Evolutionary conservation across 768 basidiomycete genomes (phyloP), one percentile per base, ranked within the genome.

Genomic region (Kwoniella dendrophila): DNA sequence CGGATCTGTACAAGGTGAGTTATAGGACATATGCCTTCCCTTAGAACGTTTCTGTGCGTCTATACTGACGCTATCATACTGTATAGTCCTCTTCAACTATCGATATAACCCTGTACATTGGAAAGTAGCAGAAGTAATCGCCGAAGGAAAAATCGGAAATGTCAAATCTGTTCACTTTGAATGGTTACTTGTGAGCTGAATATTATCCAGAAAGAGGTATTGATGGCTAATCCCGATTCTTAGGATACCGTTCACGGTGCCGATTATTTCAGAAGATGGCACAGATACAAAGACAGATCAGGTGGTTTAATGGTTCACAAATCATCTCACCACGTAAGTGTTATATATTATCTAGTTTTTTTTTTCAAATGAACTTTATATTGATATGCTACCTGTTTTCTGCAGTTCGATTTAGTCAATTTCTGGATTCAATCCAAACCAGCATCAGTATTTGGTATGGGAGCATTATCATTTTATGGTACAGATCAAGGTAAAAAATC

Each of bases 251-350:
- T 83, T 7, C 83, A 84, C 64, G 83, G 83, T 32, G 82, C 83
- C 6, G 83, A 84, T 71, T 84, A 83, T 70, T 83, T 83, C 75
- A 74, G 82, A n/a, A 79, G 83, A 36, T 84, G 83, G 83, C 83
- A 83, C 65, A 73, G 81, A 10, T 80, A 82, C 69, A 74, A 74
- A 67, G 68, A 74, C 63, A 62, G 51, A 43, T 71, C 69, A 1
- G 72, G 72, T 27, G 72, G 63, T 40, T 61, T 74, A 26, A 74
- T 74, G 72, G 70, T 74, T 10, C 72, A 74, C 68, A 74, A 74
- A 62, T 68, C 68, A 27, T 71, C 69, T 12, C 72, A 74, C 55
- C 72, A 74, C 41, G 72, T 70, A 44, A 47, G 72, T 70, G 20
- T 12, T n/a, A 40, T 53, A 32, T 27, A 20, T 53, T 32, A 26